Evolutionary conservation across 2,329 filamentous ascomycete species (phyloP), one percentile per base, ranked within the genome.

Genomic region (Aureobasidium vineae): DNA sequence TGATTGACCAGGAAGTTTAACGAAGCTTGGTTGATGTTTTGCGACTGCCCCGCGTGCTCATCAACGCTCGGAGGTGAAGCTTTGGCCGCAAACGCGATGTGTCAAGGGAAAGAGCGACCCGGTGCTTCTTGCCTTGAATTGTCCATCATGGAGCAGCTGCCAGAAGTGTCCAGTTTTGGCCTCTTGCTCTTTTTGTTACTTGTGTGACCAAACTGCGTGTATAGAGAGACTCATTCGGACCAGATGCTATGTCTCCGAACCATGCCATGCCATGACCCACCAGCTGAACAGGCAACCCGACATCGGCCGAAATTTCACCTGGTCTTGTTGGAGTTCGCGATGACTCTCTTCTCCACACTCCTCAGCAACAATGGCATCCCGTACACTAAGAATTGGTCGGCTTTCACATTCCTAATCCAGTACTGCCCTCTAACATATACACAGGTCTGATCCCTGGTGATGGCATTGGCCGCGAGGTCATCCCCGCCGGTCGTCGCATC

Each of bases 401-500:
- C 76, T 28, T 54, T 56, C 52, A 57, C 52, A 56, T 66, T 56
- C 63, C 49, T 28, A 60, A 45, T 45, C 21, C 40, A 43, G 43
- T 15, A 36, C 28, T 31, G 52, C 21, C 5, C 23, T 47, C 16
- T 61, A 19, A 65, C 57, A 59, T 69, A 67, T 66, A 47, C 31
- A 45, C 71, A 96, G 93, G 93, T 78, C 90, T 98, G 74, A 98
- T 99, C 77, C 91, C 95, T 74, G 95, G 95, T 76, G 95, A 99
- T 81, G 95, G 95, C 80, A 99, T 99, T 81, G 95, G 95, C 80
- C 91, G 91, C 77, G 95, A 99, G 82, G 95, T 99, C 78, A 98
- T 99, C 79, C 95, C 95, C 71, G 86, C 95, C 65, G 95, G 94
- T 61, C 91, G 92, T 74, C 89, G 90, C 70, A 84, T 98, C 72